Percentiles rank a stretch among this genome's conserved stretches.
Conservation (phyloP, 345 rosid species). For the Eucalyptus virginea region DNA sequence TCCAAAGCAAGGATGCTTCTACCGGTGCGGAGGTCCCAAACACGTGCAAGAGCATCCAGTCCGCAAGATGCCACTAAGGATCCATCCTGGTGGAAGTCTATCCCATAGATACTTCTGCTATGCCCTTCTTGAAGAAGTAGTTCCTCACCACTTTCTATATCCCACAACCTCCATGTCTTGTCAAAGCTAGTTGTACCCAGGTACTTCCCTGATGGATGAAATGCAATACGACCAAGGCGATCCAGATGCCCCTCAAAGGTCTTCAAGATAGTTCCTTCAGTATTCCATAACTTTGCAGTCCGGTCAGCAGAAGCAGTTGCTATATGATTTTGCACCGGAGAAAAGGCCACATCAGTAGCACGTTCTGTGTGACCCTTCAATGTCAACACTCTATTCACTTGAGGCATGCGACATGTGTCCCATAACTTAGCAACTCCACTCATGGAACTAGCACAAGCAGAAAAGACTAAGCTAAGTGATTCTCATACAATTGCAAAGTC, state of each 20-base stretch:
- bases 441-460: slow-evolving; percentile 33
- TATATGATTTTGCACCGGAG: slow-evolving; percentile 51
- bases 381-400: slow-evolving; percentile 35
- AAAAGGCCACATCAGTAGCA: slow-evolving; percentile 86
- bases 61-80: slow-evolving; percentile 91
- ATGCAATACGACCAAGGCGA: slow-evolving; percentile 83
- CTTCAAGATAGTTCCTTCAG: slow-evolving; percentile 66
- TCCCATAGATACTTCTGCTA: slow-evolving; percentile 82
- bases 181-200: slow-evolving; percentile 92
- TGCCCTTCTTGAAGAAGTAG: slow-evolving; percentile 97
- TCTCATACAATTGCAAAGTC: background rate
- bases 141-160: slow-evolving; percentile 68
- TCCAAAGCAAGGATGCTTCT: slow-evolving; percentile 78
- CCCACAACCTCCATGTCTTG: slow-evolving; percentile 99
- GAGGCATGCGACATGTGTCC: slow-evolving; percentile 86
- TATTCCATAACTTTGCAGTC: slow-evolving; percentile 84
- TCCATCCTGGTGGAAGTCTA: slow-evolving; percentile 92
- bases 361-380: slow-evolving; percentile 90
- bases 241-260: slow-evolving; percentile 89
- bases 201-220: slow-evolving; percentile 94
- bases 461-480: background rate
- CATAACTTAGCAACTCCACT: slow-evolving; percentile 86
- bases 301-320: slow-evolving; percentile 99
- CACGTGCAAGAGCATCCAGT: slow-evolving; percentile 79
- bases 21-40: slow-evolving; percentile 98